Percentiles rank a stretch among this genome's conserved stretches.
phyloP scores from a whole-genome alignment of 1,284 basidiomycete genomes.

The Amylostereum areolatum region DNA sequence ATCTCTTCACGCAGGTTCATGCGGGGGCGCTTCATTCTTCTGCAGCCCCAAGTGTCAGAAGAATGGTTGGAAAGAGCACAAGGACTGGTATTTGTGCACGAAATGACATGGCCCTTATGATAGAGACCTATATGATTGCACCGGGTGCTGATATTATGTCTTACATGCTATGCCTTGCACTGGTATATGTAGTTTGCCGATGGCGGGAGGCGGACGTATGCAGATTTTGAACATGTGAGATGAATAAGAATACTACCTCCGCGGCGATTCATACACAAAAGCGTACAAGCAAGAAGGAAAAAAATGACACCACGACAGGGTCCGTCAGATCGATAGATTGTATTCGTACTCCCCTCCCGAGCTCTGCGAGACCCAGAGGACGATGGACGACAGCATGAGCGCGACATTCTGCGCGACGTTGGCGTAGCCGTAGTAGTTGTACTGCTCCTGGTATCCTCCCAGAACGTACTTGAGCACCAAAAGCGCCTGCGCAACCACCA shows the following conservation, averaged over 20 bases:
- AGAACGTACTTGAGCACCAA: slow-evolving; percentile 91
- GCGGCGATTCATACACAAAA: too few species aligned
- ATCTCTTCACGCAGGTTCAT: slow-evolving; percentile 14
- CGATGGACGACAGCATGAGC: slow-evolving; percentile 85
- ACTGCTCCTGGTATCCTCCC: slow-evolving; percentile 67
- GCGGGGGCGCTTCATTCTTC: slow-evolving; percentile 21
- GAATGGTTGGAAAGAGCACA: slow-evolving; percentile 26
- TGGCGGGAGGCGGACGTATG: too few species aligned
- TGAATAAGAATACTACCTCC: too few species aligned
- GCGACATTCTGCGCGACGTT: slow-evolving; percentile 93
- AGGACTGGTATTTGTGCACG: slow-evolving; percentile 18
- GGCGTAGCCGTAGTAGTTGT: slow-evolving; percentile 90
- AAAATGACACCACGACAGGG: too few species aligned
- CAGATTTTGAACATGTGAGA: too few species aligned
- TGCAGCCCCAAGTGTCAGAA: slow-evolving; percentile 22
- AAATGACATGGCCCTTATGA: too few species aligned
- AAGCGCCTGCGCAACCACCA: slow-evolving; percentile 56
- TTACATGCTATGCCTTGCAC: too few species aligned
- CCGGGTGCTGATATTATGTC: too few species aligned
- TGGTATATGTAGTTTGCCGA: too few species aligned
- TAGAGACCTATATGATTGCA: too few species aligned
- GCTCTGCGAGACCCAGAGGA: slow-evolving; percentile 86
- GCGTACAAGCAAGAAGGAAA: too few species aligned
- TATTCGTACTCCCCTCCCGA: slow-evolving; percentile 83
- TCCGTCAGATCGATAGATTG: slow-evolving; percentile 47